Evolutionary conservation across 768 basidiomycete species (phyloP).

Genomic region (Boletus rex-veris): DNA sequence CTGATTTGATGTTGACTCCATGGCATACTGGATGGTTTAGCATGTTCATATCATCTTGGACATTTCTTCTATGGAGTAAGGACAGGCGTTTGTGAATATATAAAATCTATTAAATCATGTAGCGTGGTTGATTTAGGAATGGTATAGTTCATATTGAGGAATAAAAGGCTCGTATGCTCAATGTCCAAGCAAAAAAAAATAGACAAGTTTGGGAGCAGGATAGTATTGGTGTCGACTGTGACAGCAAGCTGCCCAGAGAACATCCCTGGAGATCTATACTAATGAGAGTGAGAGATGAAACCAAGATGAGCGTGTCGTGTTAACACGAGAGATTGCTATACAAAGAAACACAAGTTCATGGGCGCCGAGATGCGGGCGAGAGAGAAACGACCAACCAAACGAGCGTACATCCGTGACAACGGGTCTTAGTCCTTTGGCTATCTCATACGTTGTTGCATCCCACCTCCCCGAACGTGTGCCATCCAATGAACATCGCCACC

Average conservation of each 20-base stretch:
- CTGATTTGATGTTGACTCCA: neutral
- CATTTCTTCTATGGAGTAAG: neutral
- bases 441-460: conserved; percentile 12
- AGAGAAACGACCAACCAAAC: conserved; percentile 23
- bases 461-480: conserved; percentile 9
- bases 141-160: conserved; percentile 26
- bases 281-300: conserved; percentile 7
- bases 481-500: neutral
- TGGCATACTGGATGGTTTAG: neutral
- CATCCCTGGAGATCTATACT: conserved; percentile 24
- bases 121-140: conserved; percentile 15
- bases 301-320: conserved; percentile 15
- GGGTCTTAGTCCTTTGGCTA: conserved; percentile 14
- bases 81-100: conserved; percentile 3
- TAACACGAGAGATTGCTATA: conserved; percentile 12
- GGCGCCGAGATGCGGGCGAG: conserved; percentile 1
- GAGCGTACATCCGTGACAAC: conserved; percentile 21
- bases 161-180: conserved; percentile 23
- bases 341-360: conserved; percentile 10
- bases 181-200: conserved; percentile 14
- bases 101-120: too few species aligned
- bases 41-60: neutral
- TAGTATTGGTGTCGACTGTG: conserved; percentile 3
- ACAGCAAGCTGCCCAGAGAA: conserved; percentile 18
- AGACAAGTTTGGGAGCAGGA: conserved; percentile 6